Evolutionary conservation across 352 stramenopile species (phyloP).

Genomic region (Lagenidium sp.): DNA sequence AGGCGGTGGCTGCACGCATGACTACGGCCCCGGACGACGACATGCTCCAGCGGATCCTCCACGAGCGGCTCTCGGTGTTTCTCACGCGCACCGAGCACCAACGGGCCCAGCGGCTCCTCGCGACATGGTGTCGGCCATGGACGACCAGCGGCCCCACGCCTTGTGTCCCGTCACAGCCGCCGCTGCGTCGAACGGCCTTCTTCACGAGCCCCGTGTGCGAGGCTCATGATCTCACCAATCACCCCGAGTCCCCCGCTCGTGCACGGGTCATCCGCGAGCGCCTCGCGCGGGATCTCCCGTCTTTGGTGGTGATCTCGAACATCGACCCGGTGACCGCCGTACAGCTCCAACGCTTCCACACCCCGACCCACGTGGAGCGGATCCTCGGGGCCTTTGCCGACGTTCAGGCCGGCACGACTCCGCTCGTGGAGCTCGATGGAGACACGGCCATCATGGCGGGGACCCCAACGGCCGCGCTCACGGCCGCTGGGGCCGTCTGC

Average conservation of each 20-base stretch:
- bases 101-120: no score
- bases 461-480: slow-evolving; percentile 19
- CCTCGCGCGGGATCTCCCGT: slow-evolving; percentile 17
- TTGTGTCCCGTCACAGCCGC: no score
- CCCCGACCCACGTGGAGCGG: slow-evolving; percentile 16
- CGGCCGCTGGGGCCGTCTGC: slow-evolving; percentile 21
- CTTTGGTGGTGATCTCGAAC: slow-evolving; percentile 10
- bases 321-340: slow-evolving; percentile 14
- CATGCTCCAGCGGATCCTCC: no score
- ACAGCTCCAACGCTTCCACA: slow-evolving; percentile 27
- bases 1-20: no score
- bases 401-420: neutral
- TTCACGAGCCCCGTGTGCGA: slow-evolving; percentile 23
- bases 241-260: slow-evolving; percentile 21
- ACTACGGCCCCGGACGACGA: no score
- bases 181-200: slow-evolving; percentile 2
- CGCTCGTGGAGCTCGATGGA: slow-evolving; percentile 19
- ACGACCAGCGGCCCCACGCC: no score
- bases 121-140: no score
- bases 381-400: slow-evolving; percentile 14
- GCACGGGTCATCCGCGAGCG: slow-evolving; percentile 19
- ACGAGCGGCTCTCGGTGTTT: no score
- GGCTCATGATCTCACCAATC: slow-evolving; percentile 12
- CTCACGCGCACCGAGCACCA: no score
- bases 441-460: slow-evolving; percentile 25